These are phyloP conservation scores for Piper betle DNA, from an alignment of 164 flowering plant genomes.

Conservation along the genomic window DNA sequence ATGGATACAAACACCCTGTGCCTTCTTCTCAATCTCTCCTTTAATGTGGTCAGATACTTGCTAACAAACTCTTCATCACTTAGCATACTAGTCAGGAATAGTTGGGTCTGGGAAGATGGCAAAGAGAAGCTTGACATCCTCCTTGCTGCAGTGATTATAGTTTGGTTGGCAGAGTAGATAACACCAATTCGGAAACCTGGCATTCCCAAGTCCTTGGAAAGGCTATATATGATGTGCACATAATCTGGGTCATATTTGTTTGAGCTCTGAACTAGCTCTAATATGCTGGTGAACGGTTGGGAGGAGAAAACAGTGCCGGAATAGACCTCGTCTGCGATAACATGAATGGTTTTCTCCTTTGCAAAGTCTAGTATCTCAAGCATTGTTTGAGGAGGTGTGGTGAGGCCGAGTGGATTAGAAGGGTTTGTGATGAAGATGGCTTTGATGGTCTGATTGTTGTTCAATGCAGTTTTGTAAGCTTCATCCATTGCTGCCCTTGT, in stretches of 20 bases:
- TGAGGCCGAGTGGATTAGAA: constrained; percentile 44
- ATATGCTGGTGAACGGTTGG: constrained; percentile 56
- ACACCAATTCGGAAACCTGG: constrained; percentile 64
- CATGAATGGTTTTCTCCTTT: constrained; percentile 58
- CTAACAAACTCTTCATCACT: constrained; percentile 36
- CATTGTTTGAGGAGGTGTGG: constrained; percentile 23
- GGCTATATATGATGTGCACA: constrained; percentile 64
- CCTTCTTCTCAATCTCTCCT: constrained; percentile 7
- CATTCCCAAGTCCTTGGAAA: constrained; percentile 64
- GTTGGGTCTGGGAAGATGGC: constrained; percentile 52
- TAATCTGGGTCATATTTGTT: constrained; percentile 36
- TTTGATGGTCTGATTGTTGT: constrained; percentile 36
- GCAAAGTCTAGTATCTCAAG: constrained; percentile 45
- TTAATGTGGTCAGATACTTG: constrained; percentile 26
- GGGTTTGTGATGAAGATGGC: constrained; percentile 69
- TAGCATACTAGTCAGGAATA: constrained; percentile 30
- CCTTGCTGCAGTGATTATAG: constrained; percentile 42
- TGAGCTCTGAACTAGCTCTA: constrained; percentile 29
- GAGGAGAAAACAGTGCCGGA: constrained; percentile 48
- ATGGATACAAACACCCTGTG: constrained; percentile 33
- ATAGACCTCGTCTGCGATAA: constrained; percentile 63
- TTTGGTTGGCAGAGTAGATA: constrained; percentile 42
- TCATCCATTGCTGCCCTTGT: constrained; percentile 42
- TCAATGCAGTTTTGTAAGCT: constrained; percentile 47
- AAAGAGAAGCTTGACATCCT: constrained; percentile 50